These are phyloP conservation scores for Candolleomyces eurysporus DNA, from an alignment of 768 basidiomycete species.

Conservation along the genomic window DNA sequence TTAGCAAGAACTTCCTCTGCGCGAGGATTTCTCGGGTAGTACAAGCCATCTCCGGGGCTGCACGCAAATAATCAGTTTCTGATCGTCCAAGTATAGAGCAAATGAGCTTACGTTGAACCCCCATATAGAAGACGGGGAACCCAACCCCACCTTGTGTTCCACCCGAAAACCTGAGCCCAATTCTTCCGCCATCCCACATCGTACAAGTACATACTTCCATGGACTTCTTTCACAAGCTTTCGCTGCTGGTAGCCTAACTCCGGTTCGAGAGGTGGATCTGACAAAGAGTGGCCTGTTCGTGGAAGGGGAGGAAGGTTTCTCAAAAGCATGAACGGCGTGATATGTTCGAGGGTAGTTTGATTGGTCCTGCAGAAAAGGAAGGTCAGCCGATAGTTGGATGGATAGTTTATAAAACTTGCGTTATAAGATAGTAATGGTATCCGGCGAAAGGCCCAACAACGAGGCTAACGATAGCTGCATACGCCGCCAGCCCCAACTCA, in stretches of 20 bases:
- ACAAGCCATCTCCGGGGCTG: constrained; percentile 65
- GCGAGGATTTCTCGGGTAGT: constrained; percentile 65
- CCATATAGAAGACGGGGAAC: constrained; percentile 54
- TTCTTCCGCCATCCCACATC: constrained; percentile 75
- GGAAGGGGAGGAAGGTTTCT: constrained; percentile 68
- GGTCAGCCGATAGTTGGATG: neutral
- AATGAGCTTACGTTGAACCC: constrained; percentile 55
- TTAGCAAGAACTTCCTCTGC: constrained; percentile 65
- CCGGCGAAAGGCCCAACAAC: constrained; percentile 73
- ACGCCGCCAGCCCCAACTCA: constrained; percentile 61
- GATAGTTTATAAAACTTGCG: constrained; percentile 7
- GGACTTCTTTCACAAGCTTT: constrained; percentile 59
- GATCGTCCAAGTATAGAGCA: neutral
- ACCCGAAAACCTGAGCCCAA: constrained; percentile 67
- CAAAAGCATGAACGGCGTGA: constrained; percentile 73
- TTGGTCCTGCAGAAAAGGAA: constrained; percentile 54
- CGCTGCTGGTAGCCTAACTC: constrained; percentile 69
- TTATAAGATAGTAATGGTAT: constrained; percentile 76
- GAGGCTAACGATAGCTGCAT: constrained; percentile 57
- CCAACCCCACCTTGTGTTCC: constrained; percentile 51
- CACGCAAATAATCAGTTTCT: neutral
- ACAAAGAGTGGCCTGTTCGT: constrained; percentile 46
- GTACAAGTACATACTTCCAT: constrained; percentile 59
- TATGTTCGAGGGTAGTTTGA: constrained; percentile 79
- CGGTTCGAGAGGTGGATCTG: constrained; percentile 70